These are phyloP conservation scores for Paecilomyces dactylethromorphus DNA, from an alignment of 2,329 filamentous ascomycete genomes.

Conservation along the genomic window DNA sequence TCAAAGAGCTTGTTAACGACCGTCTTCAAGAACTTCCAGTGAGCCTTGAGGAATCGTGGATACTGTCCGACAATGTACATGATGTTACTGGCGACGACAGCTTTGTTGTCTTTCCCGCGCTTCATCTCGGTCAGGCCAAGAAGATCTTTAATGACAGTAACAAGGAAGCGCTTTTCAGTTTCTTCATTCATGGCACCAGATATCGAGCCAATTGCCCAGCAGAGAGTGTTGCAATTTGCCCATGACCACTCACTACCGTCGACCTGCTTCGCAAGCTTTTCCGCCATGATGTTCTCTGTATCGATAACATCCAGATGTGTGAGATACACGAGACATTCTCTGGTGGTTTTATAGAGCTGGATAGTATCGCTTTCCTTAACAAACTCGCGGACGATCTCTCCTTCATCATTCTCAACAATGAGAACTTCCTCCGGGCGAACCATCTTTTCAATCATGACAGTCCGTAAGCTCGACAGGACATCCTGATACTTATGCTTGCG, in stretches of 20 bases:
- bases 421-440: constrained; percentile 94
- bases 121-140: constrained; percentile 98
- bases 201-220: constrained; percentile 98
- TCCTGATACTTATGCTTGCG: constrained; percentile 98
- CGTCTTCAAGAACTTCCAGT: constrained; percentile 99
- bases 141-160: constrained; percentile 97
- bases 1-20: constrained; percentile 99
- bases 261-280: constrained; percentile 91
- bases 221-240: constrained; percentile 99
- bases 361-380: constrained; percentile 99
- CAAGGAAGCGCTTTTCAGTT: constrained; percentile 95
- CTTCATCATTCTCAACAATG: constrained; percentile 99
- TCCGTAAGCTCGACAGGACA: constrained; percentile 84
- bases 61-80: constrained; percentile 99
- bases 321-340: constrained; percentile 93
- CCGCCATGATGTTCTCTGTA: constrained; percentile 98
- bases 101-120: constrained; percentile 98
- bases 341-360: constrained; percentile 97
- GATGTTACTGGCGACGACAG: constrained; percentile 97
- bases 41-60: constrained; percentile 93
- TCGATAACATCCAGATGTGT: constrained; percentile 97
- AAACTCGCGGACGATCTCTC: constrained; percentile 97
- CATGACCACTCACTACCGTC: constrained; percentile 97
- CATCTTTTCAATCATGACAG: constrained; percentile 99
- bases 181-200: constrained; percentile 99